Evolutionary conservation across 2,329 filamentous ascomycete genomes (phyloP).

Genomic region (Talaromyces albobiverticillius): DNA sequence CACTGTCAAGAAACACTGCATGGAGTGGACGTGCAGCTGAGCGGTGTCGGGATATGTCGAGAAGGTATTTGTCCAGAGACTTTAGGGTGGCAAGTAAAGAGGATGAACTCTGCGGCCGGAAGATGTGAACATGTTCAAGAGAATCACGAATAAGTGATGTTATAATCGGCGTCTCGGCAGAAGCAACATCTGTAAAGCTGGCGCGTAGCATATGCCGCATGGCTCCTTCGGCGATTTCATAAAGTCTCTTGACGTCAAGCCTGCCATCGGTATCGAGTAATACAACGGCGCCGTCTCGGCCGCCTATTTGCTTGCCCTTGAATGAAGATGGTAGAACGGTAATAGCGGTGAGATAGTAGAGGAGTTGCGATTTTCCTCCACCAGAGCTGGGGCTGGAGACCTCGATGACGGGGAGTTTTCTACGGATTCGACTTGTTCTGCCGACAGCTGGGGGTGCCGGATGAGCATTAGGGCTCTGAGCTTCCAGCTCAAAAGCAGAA

Average conservation of each 20-base stretch:
- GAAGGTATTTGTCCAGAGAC: conserved; percentile 50
- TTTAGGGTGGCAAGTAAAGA: conserved; percentile 51
- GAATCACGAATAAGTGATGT: conserved; percentile 33
- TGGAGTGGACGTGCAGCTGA: conserved; percentile 48
- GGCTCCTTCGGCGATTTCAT: conserved; percentile 26
- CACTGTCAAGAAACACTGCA: conserved; percentile 54
- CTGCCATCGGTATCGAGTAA: conserved; percentile 56
- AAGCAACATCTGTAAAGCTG: background rate
- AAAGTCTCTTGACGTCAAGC: conserved; percentile 52
- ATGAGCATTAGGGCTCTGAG: background rate
- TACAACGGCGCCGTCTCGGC: conserved; percentile 50
- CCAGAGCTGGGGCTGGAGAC: conserved; percentile 51
- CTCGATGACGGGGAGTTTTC: conserved; percentile 47
- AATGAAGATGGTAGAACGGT: conserved; percentile 48
- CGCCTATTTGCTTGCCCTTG: conserved; percentile 34
- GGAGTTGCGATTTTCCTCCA: conserved; percentile 57
- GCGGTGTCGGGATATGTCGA: conserved; percentile 40
- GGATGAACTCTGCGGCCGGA: conserved; percentile 52
- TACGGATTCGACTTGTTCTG: background rate
- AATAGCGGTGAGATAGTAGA: conserved; percentile 55
- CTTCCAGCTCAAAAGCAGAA: conserved; percentile 4
- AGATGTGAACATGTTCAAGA: conserved; percentile 58
- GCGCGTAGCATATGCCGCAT: conserved; percentile 19
- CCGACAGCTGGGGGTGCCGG: background rate
- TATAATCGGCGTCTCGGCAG: conserved; percentile 13